phyloP scores from a whole-genome alignment of 2,329 filamentous ascomycete genomes.

The Trichoderma arundinaceum region DNA sequence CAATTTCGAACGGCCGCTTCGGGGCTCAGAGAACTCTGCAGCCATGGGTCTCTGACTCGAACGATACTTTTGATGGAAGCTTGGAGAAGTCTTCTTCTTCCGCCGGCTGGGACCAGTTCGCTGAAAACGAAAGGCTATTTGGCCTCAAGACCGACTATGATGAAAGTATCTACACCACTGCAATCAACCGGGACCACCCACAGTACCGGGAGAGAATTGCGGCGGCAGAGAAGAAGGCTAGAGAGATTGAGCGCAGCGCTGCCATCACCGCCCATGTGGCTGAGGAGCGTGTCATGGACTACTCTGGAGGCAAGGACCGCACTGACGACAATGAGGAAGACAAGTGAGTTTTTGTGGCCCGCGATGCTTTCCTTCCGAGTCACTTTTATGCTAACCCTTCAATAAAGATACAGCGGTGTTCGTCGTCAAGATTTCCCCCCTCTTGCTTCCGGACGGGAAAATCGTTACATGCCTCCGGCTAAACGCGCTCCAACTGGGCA shows the following conservation, averaged over 20 bases:
- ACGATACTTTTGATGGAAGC: conserved; percentile 68
- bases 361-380: conserved; percentile 18
- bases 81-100: conserved; percentile 65
- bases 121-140: conserved; percentile 84
- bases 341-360: conserved; percentile 64
- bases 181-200: conserved; percentile 83
- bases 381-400: conserved; percentile 33
- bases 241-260: conserved; percentile 82
- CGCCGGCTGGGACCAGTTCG: conserved; percentile 88
- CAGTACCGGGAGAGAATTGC: conserved; percentile 79
- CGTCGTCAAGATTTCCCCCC: conserved; percentile 75
- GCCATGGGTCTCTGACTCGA: conserved; percentile 75
- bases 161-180: conserved; percentile 92
- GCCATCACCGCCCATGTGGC: conserved; percentile 82
- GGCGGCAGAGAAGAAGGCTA: conserved; percentile 80
- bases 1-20: conserved; percentile 78
- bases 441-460: conserved; percentile 58
- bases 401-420: conserved; percentile 83
- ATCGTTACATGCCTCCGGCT: conserved; percentile 90
- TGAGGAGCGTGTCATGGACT: conserved; percentile 82
- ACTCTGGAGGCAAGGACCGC: conserved; percentile 64
- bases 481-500: conserved; percentile 78
- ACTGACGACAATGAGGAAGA: conserved; percentile 87
- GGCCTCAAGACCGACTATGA: conserved; percentile 90
- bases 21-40: conserved; percentile 77